phyloP scores from a whole-genome alignment of 768 basidiomycete genomes.

The Lactarius quietus region DNA sequence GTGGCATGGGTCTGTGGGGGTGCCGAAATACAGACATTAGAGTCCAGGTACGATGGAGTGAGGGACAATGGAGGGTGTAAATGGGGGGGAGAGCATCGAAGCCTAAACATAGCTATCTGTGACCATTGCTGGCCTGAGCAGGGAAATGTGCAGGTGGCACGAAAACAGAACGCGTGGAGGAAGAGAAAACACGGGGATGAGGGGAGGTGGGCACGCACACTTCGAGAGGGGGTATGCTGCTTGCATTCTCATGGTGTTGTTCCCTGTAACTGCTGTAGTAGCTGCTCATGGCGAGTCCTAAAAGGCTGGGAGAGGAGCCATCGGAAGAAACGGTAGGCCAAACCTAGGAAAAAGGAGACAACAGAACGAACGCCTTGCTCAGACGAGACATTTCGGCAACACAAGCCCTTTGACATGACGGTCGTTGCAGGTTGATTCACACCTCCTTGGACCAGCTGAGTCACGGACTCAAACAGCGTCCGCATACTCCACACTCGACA shows the following conservation, averaged over 20 bases:
- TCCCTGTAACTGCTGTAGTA: slow-evolving; percentile 21
- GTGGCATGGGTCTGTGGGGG: slow-evolving; percentile 54
- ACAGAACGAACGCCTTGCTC: neutral
- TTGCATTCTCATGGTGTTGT: slow-evolving; percentile 18
- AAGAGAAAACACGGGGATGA: slow-evolving; percentile 20
- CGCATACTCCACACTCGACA: neutral
- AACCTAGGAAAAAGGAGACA: neutral
- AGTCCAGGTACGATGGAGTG: slow-evolving; percentile 11
- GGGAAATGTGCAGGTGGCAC: slow-evolving; percentile 4
- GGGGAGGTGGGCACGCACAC: slow-evolving; percentile 24
- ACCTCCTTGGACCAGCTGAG: neutral
- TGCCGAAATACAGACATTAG: slow-evolving; percentile 54
- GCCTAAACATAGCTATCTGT: neutral
- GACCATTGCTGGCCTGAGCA: neutral
- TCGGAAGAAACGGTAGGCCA: neutral
- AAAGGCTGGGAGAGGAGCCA: neutral
- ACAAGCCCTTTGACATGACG: neutral
- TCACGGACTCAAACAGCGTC: neutral
- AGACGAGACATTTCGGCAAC: neutral
- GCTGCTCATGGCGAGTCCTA: slow-evolving; percentile 16
- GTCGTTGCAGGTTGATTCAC: neutral
- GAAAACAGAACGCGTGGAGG: neutral
- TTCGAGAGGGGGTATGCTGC: slow-evolving; percentile 25
- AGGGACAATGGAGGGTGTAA: neutral
- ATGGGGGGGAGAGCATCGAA: neutral